Percentiles rank a stretch among this genome's conserved stretches.
Conservation (phyloP, 176 grass and related monocot species). For the Olyra latifolia region DNA sequence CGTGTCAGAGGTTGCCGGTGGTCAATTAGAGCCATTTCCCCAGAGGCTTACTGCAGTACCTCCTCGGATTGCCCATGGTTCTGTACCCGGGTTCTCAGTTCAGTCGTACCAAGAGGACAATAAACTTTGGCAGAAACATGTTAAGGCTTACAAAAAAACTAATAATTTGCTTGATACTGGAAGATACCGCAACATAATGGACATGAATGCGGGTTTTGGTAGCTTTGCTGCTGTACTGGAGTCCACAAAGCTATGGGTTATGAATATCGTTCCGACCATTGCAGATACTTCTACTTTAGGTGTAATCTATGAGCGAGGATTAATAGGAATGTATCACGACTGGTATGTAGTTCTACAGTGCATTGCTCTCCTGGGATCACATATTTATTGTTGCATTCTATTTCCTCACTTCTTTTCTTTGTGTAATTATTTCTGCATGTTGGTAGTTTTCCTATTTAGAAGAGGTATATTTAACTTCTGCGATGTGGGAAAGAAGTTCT, state of each 20-base stretch:
- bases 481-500: neutral
- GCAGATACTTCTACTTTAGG: slow-evolving; percentile 58
- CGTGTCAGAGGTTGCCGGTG: slow-evolving; percentile 52
- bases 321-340: slow-evolving; percentile 92
- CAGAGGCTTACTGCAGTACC: slow-evolving; percentile 69
- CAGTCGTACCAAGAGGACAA: slow-evolving; percentile 61
- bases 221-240: slow-evolving; percentile 77
- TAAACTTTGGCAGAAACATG: slow-evolving; percentile 70
- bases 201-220: slow-evolving; percentile 81
- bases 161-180: slow-evolving; percentile 63
- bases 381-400: neutral
- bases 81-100: slow-evolving; percentile 45
- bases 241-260: slow-evolving; percentile 69
- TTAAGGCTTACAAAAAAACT: slow-evolving; percentile 65
- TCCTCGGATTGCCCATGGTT: slow-evolving; percentile 58
- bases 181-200: slow-evolving; percentile 84
- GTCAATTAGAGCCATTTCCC: slow-evolving; percentile 64
- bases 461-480: neutral
- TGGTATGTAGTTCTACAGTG: slow-evolving; percentile 53
- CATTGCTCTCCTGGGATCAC: slow-evolving; percentile 11
- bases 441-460: slow-evolving; percentile 16
- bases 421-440: neutral
- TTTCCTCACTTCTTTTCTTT: neutral
- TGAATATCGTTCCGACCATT: slow-evolving; percentile 75
- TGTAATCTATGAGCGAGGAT: slow-evolving; percentile 84